Percentiles rank a stretch among this genome's conserved stretches.
These are phyloP conservation scores for Kazachstania taianensis DNA, from an alignment of 805 yeast genomes.

Conservation along the genomic window DNA sequence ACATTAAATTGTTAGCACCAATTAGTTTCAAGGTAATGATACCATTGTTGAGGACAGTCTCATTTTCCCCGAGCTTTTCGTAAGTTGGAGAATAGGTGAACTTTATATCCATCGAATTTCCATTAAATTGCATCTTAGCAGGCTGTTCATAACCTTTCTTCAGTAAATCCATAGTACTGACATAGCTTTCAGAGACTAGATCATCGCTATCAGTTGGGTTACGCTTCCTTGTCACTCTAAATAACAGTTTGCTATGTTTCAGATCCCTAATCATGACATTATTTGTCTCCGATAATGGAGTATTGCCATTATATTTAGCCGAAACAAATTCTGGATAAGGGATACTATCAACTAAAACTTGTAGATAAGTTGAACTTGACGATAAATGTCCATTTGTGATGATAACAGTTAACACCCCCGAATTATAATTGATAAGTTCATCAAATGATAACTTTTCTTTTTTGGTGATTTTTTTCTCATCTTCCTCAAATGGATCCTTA, in stretches of 20 bases:
- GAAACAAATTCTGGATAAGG: conserved; percentile 49
- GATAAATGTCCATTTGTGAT: conserved; percentile 40
- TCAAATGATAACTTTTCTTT: conserved; percentile 43
- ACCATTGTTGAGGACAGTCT: conserved; percentile 63
- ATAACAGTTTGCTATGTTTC: conserved; percentile 44
- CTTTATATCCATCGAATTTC: conserved; percentile 36
- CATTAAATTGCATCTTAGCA: conserved; percentile 34
- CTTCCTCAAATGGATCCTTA: conserved; percentile 34
- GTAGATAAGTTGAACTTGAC: conserved; percentile 42
- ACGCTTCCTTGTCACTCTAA: conserved; percentile 48
- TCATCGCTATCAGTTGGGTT: conserved; percentile 40
- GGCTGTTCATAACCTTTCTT: conserved; percentile 39
- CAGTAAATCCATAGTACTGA: conserved; percentile 46
- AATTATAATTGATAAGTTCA: conserved; percentile 39
- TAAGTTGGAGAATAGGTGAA: conserved; percentile 55
- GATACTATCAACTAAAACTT: conserved; percentile 55
- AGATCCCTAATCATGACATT: conserved; percentile 63
- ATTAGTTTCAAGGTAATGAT: conserved; percentile 44
- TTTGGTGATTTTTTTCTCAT: conserved; percentile 18
- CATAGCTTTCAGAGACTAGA: conserved; percentile 40
- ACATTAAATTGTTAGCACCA: conserved; percentile 41
- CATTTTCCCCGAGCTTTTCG: conserved; percentile 43
- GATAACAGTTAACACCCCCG: conserved; percentile 55
- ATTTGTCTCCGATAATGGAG: conserved; percentile 39
- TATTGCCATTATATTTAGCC: conserved; percentile 38